A percentile compares a stretch with the other conserved stretches of the same genome.
These are phyloP conservation scores for Mycosphaerella sp. DNA, from an alignment of 2,329 filamentous ascomycete genomes.

Conservation along the genomic window DNA sequence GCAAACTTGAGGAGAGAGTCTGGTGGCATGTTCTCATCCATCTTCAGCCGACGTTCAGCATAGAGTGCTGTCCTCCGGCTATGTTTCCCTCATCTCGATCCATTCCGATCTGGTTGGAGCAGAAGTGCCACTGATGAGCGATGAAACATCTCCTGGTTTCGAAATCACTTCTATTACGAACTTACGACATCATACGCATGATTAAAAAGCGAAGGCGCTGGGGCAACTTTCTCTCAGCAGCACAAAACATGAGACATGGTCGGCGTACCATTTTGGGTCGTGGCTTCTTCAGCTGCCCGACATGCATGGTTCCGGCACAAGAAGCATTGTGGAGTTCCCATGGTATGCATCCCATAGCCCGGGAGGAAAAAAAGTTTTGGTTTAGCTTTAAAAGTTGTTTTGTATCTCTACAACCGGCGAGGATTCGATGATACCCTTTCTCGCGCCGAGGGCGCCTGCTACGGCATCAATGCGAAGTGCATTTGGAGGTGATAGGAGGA, in stretches of 20 bases:
- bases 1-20: slow-evolving; percentile 17
- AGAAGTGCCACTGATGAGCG: not conserved
- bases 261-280: not conserved
- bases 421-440: slow-evolving; percentile 13
- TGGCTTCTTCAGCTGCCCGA: slow-evolving; percentile 3
- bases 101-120: slow-evolving; percentile 1
- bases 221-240: not conserved
- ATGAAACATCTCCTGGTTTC: not conserved
- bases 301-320: slow-evolving; percentile 5
- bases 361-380: slow-evolving; percentile 8
- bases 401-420: slow-evolving; percentile 14
- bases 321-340: slow-evolving; percentile 7
- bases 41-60: slow-evolving; percentile 22
- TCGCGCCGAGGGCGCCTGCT: slow-evolving; percentile 14
- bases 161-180: slow-evolving; percentile 8
- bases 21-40: slow-evolving; percentile 16
- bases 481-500: not conserved
- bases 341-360: slow-evolving; percentile 4
- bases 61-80: slow-evolving; percentile 5
- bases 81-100: not conserved
- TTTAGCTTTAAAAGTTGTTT: slow-evolving; percentile 3
- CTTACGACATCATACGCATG: slow-evolving; percentile 15
- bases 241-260: not conserved
- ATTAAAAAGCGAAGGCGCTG: slow-evolving; percentile 22
- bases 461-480: slow-evolving; percentile 3